phyloP scores from a whole-genome alignment of 2,329 filamentous ascomycete species.

The Chaetomiaceae sp. region DNA sequence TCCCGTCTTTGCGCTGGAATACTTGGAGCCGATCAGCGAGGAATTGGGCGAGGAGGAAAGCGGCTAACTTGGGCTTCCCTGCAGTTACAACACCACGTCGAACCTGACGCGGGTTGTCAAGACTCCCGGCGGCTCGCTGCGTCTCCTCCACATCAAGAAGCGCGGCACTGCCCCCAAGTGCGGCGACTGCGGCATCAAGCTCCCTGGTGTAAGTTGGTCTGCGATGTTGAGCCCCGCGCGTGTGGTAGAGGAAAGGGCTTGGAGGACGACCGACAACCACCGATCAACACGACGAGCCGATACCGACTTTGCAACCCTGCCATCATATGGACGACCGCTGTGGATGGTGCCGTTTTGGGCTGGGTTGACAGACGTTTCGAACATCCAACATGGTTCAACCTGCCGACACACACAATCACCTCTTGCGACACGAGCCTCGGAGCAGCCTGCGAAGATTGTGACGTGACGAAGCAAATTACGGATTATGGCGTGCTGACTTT shows the following conservation, averaged over 20 bases:
- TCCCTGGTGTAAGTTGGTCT: conserved; percentile 80
- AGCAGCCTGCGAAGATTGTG: background rate
- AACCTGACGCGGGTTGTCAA: conserved; percentile 95
- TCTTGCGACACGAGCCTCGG: too few species aligned
- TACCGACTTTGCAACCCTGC: background rate
- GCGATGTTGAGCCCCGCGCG: conserved; percentile 14
- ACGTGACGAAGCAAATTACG: background rate
- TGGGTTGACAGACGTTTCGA: too few species aligned
- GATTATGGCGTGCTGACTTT: conserved; percentile 28
- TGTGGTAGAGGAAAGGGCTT: background rate
- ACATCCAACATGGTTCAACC: too few species aligned
- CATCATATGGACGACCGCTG: too few species aligned
- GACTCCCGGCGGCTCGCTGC: conserved; percentile 93
- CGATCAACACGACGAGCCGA: conserved; percentile 4
- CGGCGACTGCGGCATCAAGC: conserved; percentile 97
- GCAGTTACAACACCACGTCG: conserved; percentile 94
- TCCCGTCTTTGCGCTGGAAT: background rate
- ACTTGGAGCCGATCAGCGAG: background rate
- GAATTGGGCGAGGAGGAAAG: background rate
- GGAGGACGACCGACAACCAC: background rate
- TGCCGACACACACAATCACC: too few species aligned
- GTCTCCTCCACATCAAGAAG: conserved; percentile 99
- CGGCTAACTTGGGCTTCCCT: conserved; percentile 16
- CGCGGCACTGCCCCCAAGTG: conserved; percentile 97
- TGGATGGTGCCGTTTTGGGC: too few species aligned